Evolutionary conservation across 1,284 basidiomycete genomes (phyloP), one percentile per base, ranked within the genome.

Genomic region (Pseudozyma thailandica): DNA sequence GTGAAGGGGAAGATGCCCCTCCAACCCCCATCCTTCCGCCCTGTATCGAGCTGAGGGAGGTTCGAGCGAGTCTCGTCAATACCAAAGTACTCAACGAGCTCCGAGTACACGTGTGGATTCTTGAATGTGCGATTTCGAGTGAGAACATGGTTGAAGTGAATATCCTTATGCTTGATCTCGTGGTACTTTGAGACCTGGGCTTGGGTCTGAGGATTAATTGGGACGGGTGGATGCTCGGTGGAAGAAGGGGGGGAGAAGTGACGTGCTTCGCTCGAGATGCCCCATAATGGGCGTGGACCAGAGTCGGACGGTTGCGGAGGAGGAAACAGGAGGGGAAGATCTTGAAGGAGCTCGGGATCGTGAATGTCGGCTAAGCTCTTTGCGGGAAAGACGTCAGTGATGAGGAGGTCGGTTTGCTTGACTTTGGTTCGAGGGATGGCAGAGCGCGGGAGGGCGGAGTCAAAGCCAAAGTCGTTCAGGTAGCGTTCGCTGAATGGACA

Each of bases 101-200:
- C 92, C 4, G 91, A 86, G 82, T 95, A 95, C 12, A 98, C 88
- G 81, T 96, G 92, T 0, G 95, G 95, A 78, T 98, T 98, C 26
- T 92, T 90, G 84, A 97, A 98, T 0, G 92, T 89, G 25, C 92
- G 90, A 71, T 91, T 93, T 8, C 89, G 87, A 88, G 94, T 91
- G 31, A 98, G 87, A 0, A 91, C 91, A 81, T 93, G 92, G 82
- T 98, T 98, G 85, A 96, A 97, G 81, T 96, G 94, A 68, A 90
- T 90, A 0, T 84, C 85, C n/a, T 90, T 88, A 55, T 88, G 86
- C 66, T 89, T 80, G 37, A 82, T 46, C 80, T 85, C 82, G 93
- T 95, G 56, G 93, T 87, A 6, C 85, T 81, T 59, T 89, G 87
- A 78, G 91, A 98, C 60, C 90, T 89, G 74, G 13, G 55, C 66